Evolutionary conservation across 805 yeast genomes (phyloP), one percentile per base, ranked within the genome.

Genomic region (Kurtzmaniella fragi): DNA sequence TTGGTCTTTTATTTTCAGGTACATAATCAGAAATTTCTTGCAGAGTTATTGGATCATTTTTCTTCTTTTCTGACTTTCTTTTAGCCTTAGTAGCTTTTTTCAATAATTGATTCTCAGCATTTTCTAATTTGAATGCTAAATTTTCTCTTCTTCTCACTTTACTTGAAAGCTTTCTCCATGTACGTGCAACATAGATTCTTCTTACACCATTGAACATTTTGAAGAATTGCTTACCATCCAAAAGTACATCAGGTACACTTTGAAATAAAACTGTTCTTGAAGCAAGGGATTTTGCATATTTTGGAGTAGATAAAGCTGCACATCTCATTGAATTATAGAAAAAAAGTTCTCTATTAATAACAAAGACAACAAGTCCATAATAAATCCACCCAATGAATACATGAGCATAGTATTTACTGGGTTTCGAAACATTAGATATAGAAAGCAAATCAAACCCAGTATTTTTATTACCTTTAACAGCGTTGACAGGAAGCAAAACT

Each of bases 251-350:
- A 9, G 97, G 93, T 5, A 89, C 91, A 7, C 85, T 77, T 62
- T 85, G 95, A 60, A 90, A 80, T 37, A 91, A 69, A 1, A 91
- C 87, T 2, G 91, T 84, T 57, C 95, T 78, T 10, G 91, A 82
- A 12, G 91, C 75, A 28, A 85, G 59, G 49, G 78, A 80, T 42
- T 74, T 71, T 31, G 95, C 84, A 57, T 87, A 87, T 44, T 79
- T 73, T 14, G 96, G 95, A 8, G 95, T 77, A 1, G 96, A 73
- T 41, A 88, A 65, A 2, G 80, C 85, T 8, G 89, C 90, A 52
- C 79, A 78, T 49, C 95, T 77, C 50, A 87, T 64, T 3, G 93
- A 81, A 42, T 81, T 75, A 63, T 80, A 91, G 60, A 80, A 87
- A 44, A 75, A 76, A 49, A 89, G 66, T 61, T 91, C 99, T 43